A percentile compares a stretch with the other conserved stretches of the same genome.
These are phyloP conservation scores for Penicillium sp. DNA, from an alignment of 2,329 filamentous ascomycete genomes.

Conservation along the genomic window DNA sequence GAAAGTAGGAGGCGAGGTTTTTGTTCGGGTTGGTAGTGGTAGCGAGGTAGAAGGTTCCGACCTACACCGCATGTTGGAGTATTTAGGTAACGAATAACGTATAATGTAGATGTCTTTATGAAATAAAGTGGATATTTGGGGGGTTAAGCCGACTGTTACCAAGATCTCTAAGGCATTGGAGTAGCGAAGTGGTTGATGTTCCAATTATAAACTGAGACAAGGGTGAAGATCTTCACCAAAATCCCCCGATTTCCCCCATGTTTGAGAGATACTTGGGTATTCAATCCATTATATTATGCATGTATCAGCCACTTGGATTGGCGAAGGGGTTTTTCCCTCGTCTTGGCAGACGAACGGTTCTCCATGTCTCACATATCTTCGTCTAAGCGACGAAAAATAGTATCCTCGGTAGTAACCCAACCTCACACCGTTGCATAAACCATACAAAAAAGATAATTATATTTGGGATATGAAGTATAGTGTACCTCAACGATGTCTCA, in stretches of 20 bases:
- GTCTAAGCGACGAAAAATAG: background rate
- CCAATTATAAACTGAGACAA: background rate
- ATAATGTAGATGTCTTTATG: background rate
- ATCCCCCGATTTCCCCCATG: background rate
- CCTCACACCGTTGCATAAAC: background rate
- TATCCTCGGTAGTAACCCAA: background rate
- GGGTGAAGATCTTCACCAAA: background rate
- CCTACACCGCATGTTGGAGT: background rate
- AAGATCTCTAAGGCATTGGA: background rate
- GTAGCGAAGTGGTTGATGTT: background rate
- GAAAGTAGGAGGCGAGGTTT: background rate
- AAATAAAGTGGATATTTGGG: background rate
- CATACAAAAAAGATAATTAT: background rate
- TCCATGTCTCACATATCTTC: background rate
- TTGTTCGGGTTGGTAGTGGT: background rate
- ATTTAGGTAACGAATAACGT: background rate
- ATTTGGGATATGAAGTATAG: background rate
- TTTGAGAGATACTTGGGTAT: background rate
- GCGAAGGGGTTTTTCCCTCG: too few relatives aligned
- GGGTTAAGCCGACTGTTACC: background rate
- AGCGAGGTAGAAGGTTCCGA: background rate
- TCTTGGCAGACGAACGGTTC: background rate
- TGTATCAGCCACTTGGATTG: background rate
- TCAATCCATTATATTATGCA: background rate
- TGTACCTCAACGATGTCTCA: conserved; percentile 5